These are phyloP conservation scores for Mrakia hoshinonis DNA, from an alignment of 768 basidiomycete genomes.

Conservation along the genomic window DNA sequence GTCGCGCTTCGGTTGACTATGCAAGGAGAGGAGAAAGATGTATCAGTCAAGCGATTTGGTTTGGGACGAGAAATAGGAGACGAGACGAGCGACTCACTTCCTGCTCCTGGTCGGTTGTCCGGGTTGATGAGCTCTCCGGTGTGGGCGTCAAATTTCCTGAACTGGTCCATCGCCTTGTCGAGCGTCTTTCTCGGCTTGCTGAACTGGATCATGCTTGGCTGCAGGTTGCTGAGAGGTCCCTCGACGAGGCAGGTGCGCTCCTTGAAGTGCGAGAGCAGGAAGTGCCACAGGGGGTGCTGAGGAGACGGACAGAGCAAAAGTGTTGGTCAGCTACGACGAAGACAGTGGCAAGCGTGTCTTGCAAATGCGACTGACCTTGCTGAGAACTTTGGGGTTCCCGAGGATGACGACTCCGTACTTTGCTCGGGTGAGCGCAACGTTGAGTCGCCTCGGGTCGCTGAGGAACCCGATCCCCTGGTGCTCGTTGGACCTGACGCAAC, in stretches of 20 bases:
- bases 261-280: slow-evolving; percentile 96
- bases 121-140: slow-evolving; percentile 55
- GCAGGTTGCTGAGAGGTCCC: slow-evolving; percentile 89
- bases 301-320: slow-evolving; percentile 32
- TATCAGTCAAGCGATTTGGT: not conserved
- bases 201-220: slow-evolving; percentile 98
- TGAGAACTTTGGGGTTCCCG: slow-evolving; percentile 99
- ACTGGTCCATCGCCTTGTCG: slow-evolving; percentile 82
- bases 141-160: slow-evolving; percentile 83
- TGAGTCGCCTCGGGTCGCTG: slow-evolving; percentile 90
- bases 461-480: slow-evolving; percentile 99
- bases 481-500: slow-evolving; percentile 95
- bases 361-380: slow-evolving; percentile 61
- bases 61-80: slow-evolving; percentile 13
- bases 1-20: slow-evolving; percentile 68
- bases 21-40: slow-evolving; percentile 18
- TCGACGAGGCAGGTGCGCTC: slow-evolving; percentile 89
- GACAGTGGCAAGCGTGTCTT: too few species aligned
- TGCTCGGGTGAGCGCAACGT: slow-evolving; percentile 92
- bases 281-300: slow-evolving; percentile 97
- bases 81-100: slow-evolving; percentile 4
- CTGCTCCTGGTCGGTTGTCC: not conserved
- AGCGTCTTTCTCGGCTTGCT: slow-evolving; percentile 89
- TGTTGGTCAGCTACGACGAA: slow-evolving; percentile 16
- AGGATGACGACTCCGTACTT: slow-evolving; percentile 98